These are phyloP conservation scores for Bjerkandera adusta DNA, from an alignment of 1,284 basidiomycete species.

Conservation along the genomic window DNA sequence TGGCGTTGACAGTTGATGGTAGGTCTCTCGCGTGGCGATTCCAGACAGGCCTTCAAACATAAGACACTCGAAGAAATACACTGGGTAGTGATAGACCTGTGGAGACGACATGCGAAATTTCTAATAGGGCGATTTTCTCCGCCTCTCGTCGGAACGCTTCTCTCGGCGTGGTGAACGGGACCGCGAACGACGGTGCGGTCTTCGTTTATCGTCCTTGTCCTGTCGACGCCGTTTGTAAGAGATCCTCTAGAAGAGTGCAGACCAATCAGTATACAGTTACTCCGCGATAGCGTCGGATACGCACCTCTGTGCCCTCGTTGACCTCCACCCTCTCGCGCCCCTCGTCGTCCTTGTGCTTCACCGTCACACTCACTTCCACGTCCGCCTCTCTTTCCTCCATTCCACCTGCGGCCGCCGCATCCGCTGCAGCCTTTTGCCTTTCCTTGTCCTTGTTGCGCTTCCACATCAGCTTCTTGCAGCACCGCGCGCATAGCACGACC, in stretches of 20 bases:
- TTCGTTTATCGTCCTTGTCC: not conserved
- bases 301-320: not conserved
- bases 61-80: too few relatives aligned
- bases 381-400: not conserved
- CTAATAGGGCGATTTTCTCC: not conserved
- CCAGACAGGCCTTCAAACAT: too few relatives aligned
- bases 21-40: too few relatives aligned
- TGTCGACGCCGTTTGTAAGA: not conserved
- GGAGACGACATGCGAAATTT: not conserved
- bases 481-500: conserved; percentile 77
- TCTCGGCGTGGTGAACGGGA: conserved; percentile 1
- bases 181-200: not conserved
- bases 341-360: not conserved
- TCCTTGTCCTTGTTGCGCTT: conserved; percentile 71
- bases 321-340: not conserved
- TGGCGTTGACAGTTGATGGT: too few relatives aligned
- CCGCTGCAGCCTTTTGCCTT: conserved; percentile 10
- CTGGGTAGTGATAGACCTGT: too few relatives aligned
- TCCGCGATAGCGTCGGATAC: not conserved
- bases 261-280: not conserved
- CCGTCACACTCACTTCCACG: not conserved
- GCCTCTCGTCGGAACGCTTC: not conserved
- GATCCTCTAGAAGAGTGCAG: not conserved
- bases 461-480: conserved; percentile 83
- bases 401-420: not conserved